These are phyloP conservation scores for Dryas octopetala DNA, from an alignment of 306 rosid species.

Conservation along the genomic window DNA sequence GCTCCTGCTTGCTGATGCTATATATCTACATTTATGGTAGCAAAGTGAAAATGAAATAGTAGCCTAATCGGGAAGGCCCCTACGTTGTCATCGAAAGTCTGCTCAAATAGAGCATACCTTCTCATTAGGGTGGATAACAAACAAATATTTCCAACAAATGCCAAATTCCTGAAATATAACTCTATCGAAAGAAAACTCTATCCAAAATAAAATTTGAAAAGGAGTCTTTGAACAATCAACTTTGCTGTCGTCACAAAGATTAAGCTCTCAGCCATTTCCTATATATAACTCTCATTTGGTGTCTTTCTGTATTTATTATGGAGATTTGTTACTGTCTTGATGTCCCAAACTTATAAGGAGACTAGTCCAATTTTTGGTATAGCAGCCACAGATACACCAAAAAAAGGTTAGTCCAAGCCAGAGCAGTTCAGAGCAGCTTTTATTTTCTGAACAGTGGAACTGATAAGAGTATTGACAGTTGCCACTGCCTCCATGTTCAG, in stretches of 20 bases:
- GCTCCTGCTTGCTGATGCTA: too few species aligned
- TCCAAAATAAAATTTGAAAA: neutral
- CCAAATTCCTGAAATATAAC: neutral
- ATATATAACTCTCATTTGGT: too few species aligned
- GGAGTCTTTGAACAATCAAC: neutral
- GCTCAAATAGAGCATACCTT: neutral
- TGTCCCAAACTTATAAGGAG: neutral
- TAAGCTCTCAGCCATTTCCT: neutral
- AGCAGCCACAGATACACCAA: neutral
- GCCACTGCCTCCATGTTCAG: constrained; percentile 39
- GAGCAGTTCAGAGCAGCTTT: constrained; percentile 44
- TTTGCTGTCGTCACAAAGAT: neutral
- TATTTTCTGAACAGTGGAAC: constrained; percentile 46
- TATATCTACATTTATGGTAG: neutral
- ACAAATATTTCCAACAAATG: neutral
- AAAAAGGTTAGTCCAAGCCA: constrained; percentile 17
- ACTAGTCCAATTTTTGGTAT: neutral
- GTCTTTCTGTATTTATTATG: neutral
- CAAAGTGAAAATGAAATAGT: neutral
- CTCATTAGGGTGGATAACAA: neutral
- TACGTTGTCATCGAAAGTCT: neutral
- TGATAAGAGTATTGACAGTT: constrained; percentile 35
- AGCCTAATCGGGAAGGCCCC: neutral
- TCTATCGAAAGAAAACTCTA: neutral
- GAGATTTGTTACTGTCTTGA: too few species aligned